phyloP scores from a whole-genome alignment of 192 early-diverging fungal genomes.

The Gaertneriomyces semiglobifer region DNA sequence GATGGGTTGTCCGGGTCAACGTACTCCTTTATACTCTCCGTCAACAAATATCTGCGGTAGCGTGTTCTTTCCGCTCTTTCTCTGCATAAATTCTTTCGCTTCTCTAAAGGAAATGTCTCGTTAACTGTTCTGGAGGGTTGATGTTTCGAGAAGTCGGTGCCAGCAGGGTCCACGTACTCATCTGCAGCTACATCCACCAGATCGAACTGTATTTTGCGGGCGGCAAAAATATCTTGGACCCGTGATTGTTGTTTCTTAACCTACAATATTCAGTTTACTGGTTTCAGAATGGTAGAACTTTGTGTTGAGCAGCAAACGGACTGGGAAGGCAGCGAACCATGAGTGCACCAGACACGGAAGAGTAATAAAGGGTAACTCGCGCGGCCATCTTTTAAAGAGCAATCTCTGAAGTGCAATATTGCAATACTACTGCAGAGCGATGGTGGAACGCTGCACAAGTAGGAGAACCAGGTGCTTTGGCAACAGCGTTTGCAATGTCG shows the following conservation, averaged over 20 bases:
- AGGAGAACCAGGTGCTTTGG: too few species aligned
- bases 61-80: conserved; percentile 39
- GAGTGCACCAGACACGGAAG: conserved; percentile 35
- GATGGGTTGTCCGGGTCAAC: not conserved
- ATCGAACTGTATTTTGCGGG: conserved; percentile 32
- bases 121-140: too few species aligned
- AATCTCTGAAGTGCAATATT: not conserved
- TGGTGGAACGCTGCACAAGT: too few species aligned
- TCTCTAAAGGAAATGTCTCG: conserved; percentile 17
- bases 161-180: conserved; percentile 25
- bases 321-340: conserved; percentile 11
- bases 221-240: conserved; percentile 38
- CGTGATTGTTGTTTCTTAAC: conserved; percentile 37
- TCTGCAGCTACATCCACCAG: conserved; percentile 44
- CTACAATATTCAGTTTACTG: not conserved
- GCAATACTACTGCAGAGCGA: too few species aligned
- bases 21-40: conserved; percentile 46
- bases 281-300: not conserved
- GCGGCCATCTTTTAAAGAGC: conserved; percentile 69
- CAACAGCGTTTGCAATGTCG: too few species aligned
- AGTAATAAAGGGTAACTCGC: conserved; percentile 43
- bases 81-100: conserved; percentile 42
- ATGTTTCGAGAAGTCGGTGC: too few species aligned
- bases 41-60: conserved; percentile 50
- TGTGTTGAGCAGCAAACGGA: not conserved